Evolutionary conservation across 2,329 filamentous ascomycete species (phyloP).

Genomic region (Fusarium phyllophilum): DNA sequence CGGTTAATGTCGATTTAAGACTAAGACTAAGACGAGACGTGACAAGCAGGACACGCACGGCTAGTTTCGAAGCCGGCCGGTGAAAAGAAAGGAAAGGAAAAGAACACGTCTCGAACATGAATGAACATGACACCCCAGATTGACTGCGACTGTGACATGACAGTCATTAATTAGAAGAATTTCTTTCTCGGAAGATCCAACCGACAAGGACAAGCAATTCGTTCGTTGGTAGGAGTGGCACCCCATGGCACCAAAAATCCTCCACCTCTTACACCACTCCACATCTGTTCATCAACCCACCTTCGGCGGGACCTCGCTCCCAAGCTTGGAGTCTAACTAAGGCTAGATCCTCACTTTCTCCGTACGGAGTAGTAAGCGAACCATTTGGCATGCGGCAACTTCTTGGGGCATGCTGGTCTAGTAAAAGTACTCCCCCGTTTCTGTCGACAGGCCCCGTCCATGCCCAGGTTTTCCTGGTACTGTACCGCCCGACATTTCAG

Average conservation of each 20-base stretch:
- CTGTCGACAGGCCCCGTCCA: constrained; percentile 27
- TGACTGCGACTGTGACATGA: constrained; percentile 2
- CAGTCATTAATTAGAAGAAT: constrained; percentile 10
- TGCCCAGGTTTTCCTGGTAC: constrained; percentile 2
- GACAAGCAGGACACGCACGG: neutral
- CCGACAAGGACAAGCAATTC: constrained; percentile 27
- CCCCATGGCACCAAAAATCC: constrained; percentile 37
- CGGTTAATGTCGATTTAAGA: constrained; percentile 2
- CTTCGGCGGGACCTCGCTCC: constrained; percentile 46
- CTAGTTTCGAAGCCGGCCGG: constrained; percentile 7
- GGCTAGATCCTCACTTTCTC: constrained; percentile 40
- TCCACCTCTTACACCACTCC: constrained; percentile 43
- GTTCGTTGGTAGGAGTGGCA: constrained; percentile 26
- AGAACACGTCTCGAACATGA: constrained; percentile 30
- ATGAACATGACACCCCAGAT: constrained; percentile 6
- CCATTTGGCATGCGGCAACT: constrained; percentile 43
- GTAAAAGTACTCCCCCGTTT: constrained; percentile 33
- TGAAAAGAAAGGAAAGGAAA: neutral
- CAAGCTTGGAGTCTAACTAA: constrained; percentile 39
- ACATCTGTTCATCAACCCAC: constrained; percentile 46
- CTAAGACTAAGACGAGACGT: neutral
- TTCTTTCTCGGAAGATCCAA: constrained; percentile 32
- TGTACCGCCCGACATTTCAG: constrained; percentile 35
- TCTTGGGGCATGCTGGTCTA: constrained; percentile 34
- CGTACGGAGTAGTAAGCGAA: constrained; percentile 43